Conservation (phyloP, 495 filamentous ascomycete species). For the Clohesyomyces aquaticus region DNA sequence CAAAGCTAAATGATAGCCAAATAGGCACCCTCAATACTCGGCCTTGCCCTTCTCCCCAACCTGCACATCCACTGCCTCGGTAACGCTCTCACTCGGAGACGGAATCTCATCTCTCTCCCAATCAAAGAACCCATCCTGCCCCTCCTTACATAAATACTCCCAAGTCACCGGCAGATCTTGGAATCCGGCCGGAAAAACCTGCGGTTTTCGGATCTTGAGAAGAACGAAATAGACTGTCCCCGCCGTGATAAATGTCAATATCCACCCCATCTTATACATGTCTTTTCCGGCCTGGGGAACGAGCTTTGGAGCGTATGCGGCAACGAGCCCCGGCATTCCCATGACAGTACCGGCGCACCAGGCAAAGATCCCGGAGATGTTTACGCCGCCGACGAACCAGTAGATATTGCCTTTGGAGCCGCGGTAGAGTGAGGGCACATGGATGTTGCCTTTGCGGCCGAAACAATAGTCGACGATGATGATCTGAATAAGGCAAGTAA, state of each 20-base stretch:
- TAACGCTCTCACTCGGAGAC: constrained; percentile 11
- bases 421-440: constrained; percentile 43
- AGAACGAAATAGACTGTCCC: constrained; percentile 10
- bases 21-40: neutral
- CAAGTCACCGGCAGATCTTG: constrained; percentile 9
- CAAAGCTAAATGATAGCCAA: no score
- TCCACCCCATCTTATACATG: constrained; percentile 26
- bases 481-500: neutral
- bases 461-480: constrained; percentile 49
- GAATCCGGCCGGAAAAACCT: constrained; percentile 14
- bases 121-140: constrained; percentile 22
- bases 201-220: constrained; percentile 17
- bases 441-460: constrained; percentile 41
- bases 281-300: constrained; percentile 23
- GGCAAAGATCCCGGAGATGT: constrained; percentile 10
- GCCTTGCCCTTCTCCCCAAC: constrained; percentile 11
- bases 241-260: constrained; percentile 14
- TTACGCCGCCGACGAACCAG: constrained; percentile 16
- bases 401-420: constrained; percentile 15
- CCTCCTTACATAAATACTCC: constrained; percentile 19
- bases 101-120: constrained; percentile 5
- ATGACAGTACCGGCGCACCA: constrained; percentile 20
- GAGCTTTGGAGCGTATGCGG: constrained; percentile 17
- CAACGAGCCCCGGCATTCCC: constrained; percentile 22
- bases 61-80: constrained; percentile 6